Percentiles rank a stretch among this genome's conserved stretches.
phyloP scores from a whole-genome alignment of 2,329 filamentous ascomycete species.

The Fonsecaea nubica region DNA sequence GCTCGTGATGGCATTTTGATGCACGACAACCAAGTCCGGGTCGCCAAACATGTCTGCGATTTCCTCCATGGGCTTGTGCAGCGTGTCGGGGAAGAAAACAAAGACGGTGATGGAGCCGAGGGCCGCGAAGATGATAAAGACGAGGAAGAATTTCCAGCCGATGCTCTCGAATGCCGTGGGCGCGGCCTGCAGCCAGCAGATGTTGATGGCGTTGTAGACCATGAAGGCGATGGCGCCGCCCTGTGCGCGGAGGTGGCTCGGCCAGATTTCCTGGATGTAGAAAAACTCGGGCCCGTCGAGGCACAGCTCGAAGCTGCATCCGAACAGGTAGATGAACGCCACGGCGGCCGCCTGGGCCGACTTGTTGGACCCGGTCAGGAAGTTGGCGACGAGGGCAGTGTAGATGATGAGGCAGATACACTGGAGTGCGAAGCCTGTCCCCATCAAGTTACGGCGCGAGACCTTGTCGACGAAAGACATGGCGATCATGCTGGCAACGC shows the following conservation, averaged over 20 bases:
- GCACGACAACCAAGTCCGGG: constrained; percentile 7
- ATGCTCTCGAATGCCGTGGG: constrained; percentile 39
- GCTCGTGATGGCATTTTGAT: constrained; percentile 1
- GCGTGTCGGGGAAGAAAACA: constrained; percentile 9
- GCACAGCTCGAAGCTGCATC: constrained; percentile 19
- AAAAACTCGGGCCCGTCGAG: constrained; percentile 37
- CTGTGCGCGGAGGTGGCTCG: constrained; percentile 36
- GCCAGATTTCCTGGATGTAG: constrained; percentile 39
- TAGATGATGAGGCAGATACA: constrained; percentile 20
- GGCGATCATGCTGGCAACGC: background rate
- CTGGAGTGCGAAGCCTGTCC: constrained; percentile 16
- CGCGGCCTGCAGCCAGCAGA: constrained; percentile 33
- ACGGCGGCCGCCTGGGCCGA: constrained; percentile 21
- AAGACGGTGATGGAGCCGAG: background rate
- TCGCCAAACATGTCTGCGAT: constrained; percentile 21
- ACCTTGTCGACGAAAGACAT: constrained; percentile 22
- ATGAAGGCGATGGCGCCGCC: constrained; percentile 34
- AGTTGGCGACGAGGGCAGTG: constrained; percentile 14
- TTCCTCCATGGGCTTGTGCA: constrained; percentile 21
- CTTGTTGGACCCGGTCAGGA: constrained; percentile 13
- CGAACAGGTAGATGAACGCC: constrained; percentile 33
- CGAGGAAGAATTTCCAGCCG: constrained; percentile 24
- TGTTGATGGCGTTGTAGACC: constrained; percentile 28
- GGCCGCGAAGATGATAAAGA: constrained; percentile 18
- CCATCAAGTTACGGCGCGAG: constrained; percentile 3